Evolutionary conservation across 768 basidiomycete genomes (phyloP), one percentile per base, ranked within the genome.

Genomic region (Sporobolomyces pararoseus): DNA sequence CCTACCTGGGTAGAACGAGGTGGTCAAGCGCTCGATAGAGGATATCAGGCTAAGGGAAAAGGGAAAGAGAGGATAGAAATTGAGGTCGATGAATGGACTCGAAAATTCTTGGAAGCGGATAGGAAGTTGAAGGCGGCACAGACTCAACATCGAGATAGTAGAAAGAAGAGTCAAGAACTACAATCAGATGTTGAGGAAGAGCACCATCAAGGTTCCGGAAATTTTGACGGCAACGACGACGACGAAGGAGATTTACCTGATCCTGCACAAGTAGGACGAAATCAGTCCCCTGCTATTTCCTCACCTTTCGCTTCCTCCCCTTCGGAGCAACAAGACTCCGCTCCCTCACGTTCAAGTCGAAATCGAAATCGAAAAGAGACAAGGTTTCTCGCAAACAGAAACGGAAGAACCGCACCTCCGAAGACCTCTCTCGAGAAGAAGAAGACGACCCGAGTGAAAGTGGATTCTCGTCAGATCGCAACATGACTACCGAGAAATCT

Each of bases 401-500:
- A n/a, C n/a, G n/a, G n/a, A n/a, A n/a, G n/a, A n/a, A n/a, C n/a
- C n/a, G n/a, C n/a, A n/a, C n/a, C n/a, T n/a, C n/a, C n/a, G n/a
- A n/a, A n/a, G n/a, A n/a, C n/a, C 23, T 16, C 46, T 21, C 46
- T 13, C 46, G n/a, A 47, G 19, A 47, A 47, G 46, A 62, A 19
- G 50, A 49, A 32, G 35, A 12, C 51, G 62, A 50, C 42, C 10
- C 39, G 37, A 58, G 57, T 42, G 4, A 23, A n/a, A 29, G 3
- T 29, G 42, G 58, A 7, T 59, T 54, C 53, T n/a, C n/a, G n/a
- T n/a, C n/a, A n/a, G 55, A 54, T 25, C 49, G 35, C 12, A 35
- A 53, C 52, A 34, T 68, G 32, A 62, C 52, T 19, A 37, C 44
- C n/a, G n/a, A 17, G 35, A 54, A 55, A 25, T 37, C 61, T 4